These are phyloP conservation scores for Trichocomaceae sp. DNA, from an alignment of 2,329 filamentous ascomycete genomes.

Conservation along the genomic window DNA sequence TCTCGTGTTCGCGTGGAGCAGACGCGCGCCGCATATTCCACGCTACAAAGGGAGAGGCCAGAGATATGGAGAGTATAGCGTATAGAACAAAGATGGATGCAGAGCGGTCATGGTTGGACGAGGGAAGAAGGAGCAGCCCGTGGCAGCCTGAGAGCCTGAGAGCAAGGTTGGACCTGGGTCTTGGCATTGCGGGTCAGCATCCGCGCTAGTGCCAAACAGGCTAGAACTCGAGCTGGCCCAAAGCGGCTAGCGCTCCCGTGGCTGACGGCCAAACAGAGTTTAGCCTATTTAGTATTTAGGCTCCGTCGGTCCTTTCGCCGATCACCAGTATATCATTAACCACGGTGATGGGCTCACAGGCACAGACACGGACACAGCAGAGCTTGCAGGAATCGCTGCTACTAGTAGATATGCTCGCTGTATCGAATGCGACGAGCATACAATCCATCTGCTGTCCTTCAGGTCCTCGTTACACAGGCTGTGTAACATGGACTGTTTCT, in stretches of 20 bases:
- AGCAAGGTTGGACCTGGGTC: too few species aligned
- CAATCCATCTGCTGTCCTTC: background rate
- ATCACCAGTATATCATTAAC: too few species aligned
- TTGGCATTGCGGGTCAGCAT: background rate
- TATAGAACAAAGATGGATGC: background rate
- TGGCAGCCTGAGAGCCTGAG: too few species aligned
- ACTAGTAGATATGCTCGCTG: too few species aligned
- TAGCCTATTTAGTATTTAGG: too few species aligned
- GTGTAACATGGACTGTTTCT: background rate
- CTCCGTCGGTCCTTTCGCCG: conserved; percentile 12
- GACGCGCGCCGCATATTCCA: conserved; percentile 33
- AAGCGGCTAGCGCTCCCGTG: conserved; percentile 28
- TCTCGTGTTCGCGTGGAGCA: conserved; percentile 27
- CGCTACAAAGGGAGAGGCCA: conserved; percentile 13
- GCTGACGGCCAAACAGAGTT: background rate
- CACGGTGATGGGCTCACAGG: background rate
- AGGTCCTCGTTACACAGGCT: background rate
- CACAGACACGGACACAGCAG: too few species aligned
- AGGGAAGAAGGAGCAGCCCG: too few species aligned
- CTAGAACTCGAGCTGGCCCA: conserved; percentile 19
- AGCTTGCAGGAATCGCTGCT: too few species aligned
- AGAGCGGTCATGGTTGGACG: background rate
- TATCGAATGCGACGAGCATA: background rate
- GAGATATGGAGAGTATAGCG: too few species aligned
- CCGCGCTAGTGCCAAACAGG: conserved; percentile 24